phyloP scores from a whole-genome alignment of 2,329 filamentous ascomycete genomes.

The Aspergillus felis region DNA sequence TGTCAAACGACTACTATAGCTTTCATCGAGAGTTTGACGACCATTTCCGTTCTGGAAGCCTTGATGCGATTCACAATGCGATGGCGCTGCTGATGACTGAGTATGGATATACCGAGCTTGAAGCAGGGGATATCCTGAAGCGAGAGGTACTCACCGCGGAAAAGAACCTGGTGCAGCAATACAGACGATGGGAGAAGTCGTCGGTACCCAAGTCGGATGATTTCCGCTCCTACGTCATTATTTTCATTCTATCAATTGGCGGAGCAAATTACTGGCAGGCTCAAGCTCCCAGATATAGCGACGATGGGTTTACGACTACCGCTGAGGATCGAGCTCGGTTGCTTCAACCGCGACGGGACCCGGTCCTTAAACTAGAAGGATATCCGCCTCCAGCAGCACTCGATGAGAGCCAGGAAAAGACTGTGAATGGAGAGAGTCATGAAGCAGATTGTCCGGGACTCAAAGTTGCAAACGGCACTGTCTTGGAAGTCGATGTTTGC shows the following conservation, averaged over 20 bases:
- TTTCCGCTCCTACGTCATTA: neutral
- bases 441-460: neutral
- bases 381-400: neutral
- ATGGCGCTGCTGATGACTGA: conserved; percentile 8
- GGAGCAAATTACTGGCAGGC: conserved; percentile 5
- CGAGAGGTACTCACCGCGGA: conserved; percentile 3
- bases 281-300: neutral
- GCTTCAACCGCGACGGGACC: neutral
- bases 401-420: neutral
- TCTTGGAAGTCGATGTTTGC: neutral
- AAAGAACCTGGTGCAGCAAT: conserved; percentile 1
- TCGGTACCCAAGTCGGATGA: neutral
- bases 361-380: neutral
- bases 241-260: neutral
- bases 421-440: neutral
- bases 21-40: conserved; percentile 7
- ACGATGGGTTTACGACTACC: neutral
- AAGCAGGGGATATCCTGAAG: conserved; percentile 7
- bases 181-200: conserved; percentile 4
- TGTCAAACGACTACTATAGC: conserved; percentile 9
- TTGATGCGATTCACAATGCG: conserved; percentile 7
- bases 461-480: neutral
- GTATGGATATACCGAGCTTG: conserved; percentile 9
- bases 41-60: neutral
- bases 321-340: neutral